Base-by-base conservation (phyloP, 2,329 filamentous ascomycete species). In the Dryadomyces sulphureus region DNA sequence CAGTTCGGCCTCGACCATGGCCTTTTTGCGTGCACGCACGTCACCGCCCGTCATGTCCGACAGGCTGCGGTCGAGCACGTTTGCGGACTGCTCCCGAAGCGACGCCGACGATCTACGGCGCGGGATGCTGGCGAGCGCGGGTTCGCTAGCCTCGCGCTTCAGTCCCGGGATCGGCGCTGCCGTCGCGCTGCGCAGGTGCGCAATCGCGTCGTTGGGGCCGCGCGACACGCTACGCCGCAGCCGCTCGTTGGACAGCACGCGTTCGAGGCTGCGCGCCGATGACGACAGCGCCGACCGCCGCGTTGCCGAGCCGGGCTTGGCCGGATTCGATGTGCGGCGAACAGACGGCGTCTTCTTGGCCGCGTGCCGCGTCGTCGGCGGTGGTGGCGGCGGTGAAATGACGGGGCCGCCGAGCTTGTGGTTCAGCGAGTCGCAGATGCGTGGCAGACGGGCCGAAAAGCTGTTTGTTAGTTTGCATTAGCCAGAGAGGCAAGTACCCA, bases 351-450 rank as follows among this genome's bases (percentile, higher is more conserved):
- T 7, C n/a, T 5, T 2, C 35, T 22, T n/a, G 16, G 24, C 22
- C 22, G 24, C 24, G n/a, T 32, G 39, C 8, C 9, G 9, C n/a
- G 35, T 25, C 19, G 67, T 55, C 53, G 66, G 75, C 9, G 70
- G 65, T 53, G 46, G 77, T 1, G 66, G 59, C 7, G 70, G 63
- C 4, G 79, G 71, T 20, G 74, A 64, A 49, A 77, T 74, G 8
- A 75, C 67, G 1, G 83, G 84, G 0, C 84, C 84, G 16, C 85
- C 84, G 5, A 90, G 69, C 58, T 88, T 88, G 52, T 77, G 78
- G 59, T 81, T 87, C 49, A 89, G 77, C 5, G 71, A 68, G 41
- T 79, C 72, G 55, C 83, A 86, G 14, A 80, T 66, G 32, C 82
- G 75, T 1, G 84, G 83, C n/a, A 89, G 66, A 30, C 84, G 79